Conservation (phyloP, 2,329 filamentous ascomycete species). For the Fusarium buxicola region DNA sequence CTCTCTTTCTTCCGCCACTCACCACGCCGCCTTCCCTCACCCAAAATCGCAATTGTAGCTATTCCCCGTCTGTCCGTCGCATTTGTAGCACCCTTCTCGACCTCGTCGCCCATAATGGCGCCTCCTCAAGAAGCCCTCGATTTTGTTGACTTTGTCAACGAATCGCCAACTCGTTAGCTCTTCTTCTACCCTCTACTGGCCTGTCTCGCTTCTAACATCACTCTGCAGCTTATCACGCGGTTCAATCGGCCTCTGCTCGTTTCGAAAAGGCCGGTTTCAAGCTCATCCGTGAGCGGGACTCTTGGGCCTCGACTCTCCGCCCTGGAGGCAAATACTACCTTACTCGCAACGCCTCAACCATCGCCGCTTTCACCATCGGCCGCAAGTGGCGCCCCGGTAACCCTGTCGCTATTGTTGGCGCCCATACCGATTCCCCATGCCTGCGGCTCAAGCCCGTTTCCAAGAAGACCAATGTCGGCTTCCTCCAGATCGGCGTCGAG, state of each 20-base stretch:
- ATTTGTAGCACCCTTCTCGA: slow-evolving; percentile 42
- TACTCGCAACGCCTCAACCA: slow-evolving; percentile 91
- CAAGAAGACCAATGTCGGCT: slow-evolving; percentile 87
- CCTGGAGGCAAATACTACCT: slow-evolving; percentile 97
- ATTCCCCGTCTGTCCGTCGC: slow-evolving; percentile 1
- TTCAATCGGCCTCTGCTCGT: slow-evolving; percentile 79
- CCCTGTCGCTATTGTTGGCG: slow-evolving; percentile 91
- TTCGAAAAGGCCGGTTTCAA: slow-evolving; percentile 87
- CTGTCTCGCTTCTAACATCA: slow-evolving; percentile 32
- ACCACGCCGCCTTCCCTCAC: slow-evolving; percentile 23
- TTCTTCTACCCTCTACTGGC: neutral
- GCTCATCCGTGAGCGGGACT: slow-evolving; percentile 89
- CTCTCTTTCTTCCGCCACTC: slow-evolving; percentile 31
- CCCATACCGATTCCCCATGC: slow-evolving; percentile 94
- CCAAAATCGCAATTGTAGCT: slow-evolving; percentile 26
- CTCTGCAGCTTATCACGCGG: slow-evolving; percentile 87
- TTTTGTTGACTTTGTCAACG: slow-evolving; percentile 94
- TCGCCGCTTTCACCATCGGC: slow-evolving; percentile 92
- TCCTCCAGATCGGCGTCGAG: slow-evolving; percentile 94
- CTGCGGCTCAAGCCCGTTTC: slow-evolving; percentile 94
- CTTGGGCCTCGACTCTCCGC: slow-evolving; percentile 82
- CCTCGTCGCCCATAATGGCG: slow-evolving; percentile 59
- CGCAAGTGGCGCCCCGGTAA: slow-evolving; percentile 92
- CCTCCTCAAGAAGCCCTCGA: slow-evolving; percentile 74
- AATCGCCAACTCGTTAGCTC: slow-evolving; percentile 86